Conservation (phyloP, 2,329 filamentous ascomycete genomes). For the Fusarium nurragi region DNA sequence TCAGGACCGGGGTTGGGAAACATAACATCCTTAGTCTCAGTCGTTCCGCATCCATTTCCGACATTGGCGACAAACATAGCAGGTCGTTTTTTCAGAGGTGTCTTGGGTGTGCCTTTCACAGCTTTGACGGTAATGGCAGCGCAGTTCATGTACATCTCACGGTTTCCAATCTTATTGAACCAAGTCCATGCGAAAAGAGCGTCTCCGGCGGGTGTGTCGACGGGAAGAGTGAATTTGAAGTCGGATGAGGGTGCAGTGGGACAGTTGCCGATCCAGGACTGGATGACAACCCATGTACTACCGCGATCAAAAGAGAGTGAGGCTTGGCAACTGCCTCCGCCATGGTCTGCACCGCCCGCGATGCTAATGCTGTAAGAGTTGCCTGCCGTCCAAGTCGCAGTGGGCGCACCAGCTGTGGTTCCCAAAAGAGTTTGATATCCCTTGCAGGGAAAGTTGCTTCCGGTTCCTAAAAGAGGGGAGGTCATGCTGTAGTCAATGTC, state of each 20-base stretch:
- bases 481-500: slow-evolving; percentile 77
- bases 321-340: slow-evolving; percentile 79
- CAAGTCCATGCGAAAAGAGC: slow-evolving; percentile 79
- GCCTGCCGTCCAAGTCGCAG: slow-evolving; percentile 71
- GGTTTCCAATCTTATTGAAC: slow-evolving; percentile 79
- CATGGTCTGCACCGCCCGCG: slow-evolving; percentile 68
- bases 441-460: slow-evolving; percentile 80
- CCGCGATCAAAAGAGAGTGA: slow-evolving; percentile 78
- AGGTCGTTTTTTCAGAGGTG: slow-evolving; percentile 65
- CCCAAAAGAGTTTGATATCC: slow-evolving; percentile 62
- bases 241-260: slow-evolving; percentile 55
- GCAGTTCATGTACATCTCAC: slow-evolving; percentile 89
- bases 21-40: slow-evolving; percentile 64
- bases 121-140: slow-evolving; percentile 71
- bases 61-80: slow-evolving; percentile 77
- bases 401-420: slow-evolving; percentile 59
- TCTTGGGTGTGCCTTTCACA: slow-evolving; percentile 40
- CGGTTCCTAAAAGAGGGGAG: slow-evolving; percentile 67
- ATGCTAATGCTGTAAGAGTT: slow-evolving; percentile 69
- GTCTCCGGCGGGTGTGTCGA: slow-evolving; percentile 52
- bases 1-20: slow-evolving; percentile 66
- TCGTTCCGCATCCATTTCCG: slow-evolving; percentile 49
- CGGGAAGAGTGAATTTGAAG: slow-evolving; percentile 73
- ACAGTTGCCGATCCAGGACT: slow-evolving; percentile 65
- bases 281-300: slow-evolving; percentile 71